phyloP scores from a whole-genome alignment of 805 yeast species.

The Saccharomycopsis synnaedendra region DNA sequence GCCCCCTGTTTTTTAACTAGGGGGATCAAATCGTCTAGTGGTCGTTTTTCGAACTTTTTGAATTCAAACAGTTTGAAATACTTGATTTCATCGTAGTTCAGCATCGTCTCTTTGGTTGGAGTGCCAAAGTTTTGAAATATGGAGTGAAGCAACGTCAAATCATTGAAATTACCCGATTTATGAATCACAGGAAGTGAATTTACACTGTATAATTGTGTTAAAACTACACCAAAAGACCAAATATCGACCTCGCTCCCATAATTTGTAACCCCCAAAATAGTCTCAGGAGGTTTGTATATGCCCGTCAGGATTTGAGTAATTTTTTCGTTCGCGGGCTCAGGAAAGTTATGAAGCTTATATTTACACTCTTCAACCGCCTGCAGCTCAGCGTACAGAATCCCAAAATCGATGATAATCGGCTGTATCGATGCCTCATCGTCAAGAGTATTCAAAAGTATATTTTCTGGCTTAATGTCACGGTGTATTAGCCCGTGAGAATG shows the following conservation, averaged over 20 bases:
- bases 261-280: slow-evolving; percentile 44
- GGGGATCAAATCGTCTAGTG: slow-evolving; percentile 25
- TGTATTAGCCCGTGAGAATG: slow-evolving; percentile 60
- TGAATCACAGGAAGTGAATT: slow-evolving; percentile 29
- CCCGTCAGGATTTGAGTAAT: slow-evolving; percentile 38
- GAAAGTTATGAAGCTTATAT: slow-evolving; percentile 1
- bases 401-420: slow-evolving; percentile 50
- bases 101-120: slow-evolving; percentile 36
- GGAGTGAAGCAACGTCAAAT: slow-evolving; percentile 44
- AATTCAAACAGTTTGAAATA: slow-evolving; percentile 26
- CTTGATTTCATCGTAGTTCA: slow-evolving; percentile 28
- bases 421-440: slow-evolving; percentile 19
- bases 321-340: background rate
- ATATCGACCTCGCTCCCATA: slow-evolving; percentile 52
- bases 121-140: slow-evolving; percentile 54
- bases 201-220: slow-evolving; percentile 38
- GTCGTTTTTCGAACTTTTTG: slow-evolving; percentile 18
- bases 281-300: slow-evolving; percentile 63
- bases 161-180: slow-evolving; percentile 33
- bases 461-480: slow-evolving; percentile 65
- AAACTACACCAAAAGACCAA: slow-evolving; percentile 60
- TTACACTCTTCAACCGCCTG: slow-evolving; percentile 21
- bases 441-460: slow-evolving; percentile 33
- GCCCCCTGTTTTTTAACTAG: no score
- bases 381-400: slow-evolving; percentile 38